Base-by-base conservation (phyloP, 1,284 basidiomycete species). In the Pseudozyma sp. region DNA sequence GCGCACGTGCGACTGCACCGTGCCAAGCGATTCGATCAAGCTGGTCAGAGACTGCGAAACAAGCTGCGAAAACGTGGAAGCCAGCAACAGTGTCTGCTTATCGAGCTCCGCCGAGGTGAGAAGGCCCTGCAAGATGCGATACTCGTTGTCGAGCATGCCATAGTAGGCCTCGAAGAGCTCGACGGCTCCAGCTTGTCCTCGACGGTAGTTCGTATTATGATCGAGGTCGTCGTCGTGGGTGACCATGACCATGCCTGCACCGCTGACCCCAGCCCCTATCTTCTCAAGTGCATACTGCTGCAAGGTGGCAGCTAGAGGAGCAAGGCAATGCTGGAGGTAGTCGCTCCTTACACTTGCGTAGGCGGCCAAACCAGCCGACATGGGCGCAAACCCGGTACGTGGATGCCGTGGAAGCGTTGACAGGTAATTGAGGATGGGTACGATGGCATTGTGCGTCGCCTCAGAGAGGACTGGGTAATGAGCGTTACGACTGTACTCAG, bases 91-190 rank as follows among this genome's bases (percentile, higher is more conserved):
- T 17, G 76, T 61, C 54, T 75, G 71, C 33, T 56, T 54, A 43
- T 66, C 56, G 19, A 71, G 62, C 24, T 77, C 66, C 19, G 67
- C 64, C 10, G 63, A 65, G 1, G 67, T 47, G 3, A 81, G 48
- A 1, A 81, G 47, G 5, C 67, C 54, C 10, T 73, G 50, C 17
- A 77, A 39, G 43, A 79, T 68, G 10, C 65, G 53, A 29, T 77
- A 71, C 42, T 81, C 77, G 48, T 72, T 75, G 30, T 83, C 75
- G 0, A 81, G 61, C 66, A 81, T 75, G 30, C 56, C 67, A 13
- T 79, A 61, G 61, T 66, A 72, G 2, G 75, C 77, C 14, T 67
- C 58, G 45, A 82, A 59, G 47, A 77, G 73, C 40, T 78, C 75
- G 1, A 68, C 55, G 1, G 75, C 58, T 11, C 77, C 63, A 45